Evolutionary conservation across 257 asterid species (phyloP).

Genomic region (Nicotiana noctiflora): DNA sequence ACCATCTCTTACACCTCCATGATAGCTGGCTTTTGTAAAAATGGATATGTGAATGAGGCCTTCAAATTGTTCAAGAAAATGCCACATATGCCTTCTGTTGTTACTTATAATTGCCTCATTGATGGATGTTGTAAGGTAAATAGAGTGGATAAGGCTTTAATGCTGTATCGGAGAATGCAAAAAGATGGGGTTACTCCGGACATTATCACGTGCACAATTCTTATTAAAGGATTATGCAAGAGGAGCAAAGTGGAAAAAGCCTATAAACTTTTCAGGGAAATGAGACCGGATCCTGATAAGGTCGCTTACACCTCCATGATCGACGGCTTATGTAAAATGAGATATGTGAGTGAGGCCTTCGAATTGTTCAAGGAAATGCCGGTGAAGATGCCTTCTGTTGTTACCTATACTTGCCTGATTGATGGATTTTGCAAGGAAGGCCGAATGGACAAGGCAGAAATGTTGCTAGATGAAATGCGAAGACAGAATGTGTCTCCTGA

Average conservation of each 20-base stretch:
- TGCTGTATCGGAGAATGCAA: conserved; percentile 37
- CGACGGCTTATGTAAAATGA: conserved; percentile 39
- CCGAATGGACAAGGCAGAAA: conserved; percentile 23
- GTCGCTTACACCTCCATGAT: conserved; percentile 42
- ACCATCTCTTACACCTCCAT: conserved; percentile 37
- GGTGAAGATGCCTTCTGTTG: conserved; percentile 39
- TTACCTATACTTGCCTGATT: conserved; percentile 59
- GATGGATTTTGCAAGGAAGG: conserved; percentile 36
- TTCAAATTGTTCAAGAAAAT: conserved; percentile 37
- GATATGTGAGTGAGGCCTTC: conserved; percentile 32
- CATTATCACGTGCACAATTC: conserved; percentile 31
- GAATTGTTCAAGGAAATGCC: conserved; percentile 37
- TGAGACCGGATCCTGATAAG: conserved; percentile 30
- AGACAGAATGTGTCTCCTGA: conserved; percentile 31
- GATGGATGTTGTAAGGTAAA: conserved; percentile 35
- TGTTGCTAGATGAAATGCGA: conserved; percentile 36
- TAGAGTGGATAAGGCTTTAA: conserved; percentile 24
- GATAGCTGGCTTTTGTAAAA: conserved; percentile 45
- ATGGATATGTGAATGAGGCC: conserved; percentile 31
- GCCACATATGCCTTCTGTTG: conserved; percentile 43
- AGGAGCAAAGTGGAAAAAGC: conserved; percentile 35
- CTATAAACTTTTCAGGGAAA: conserved; percentile 27
- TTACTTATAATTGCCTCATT: conserved; percentile 56
- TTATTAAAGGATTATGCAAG: conserved; percentile 29
- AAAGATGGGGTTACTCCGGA: conserved; percentile 46